Conservation (phyloP, 202 grass and related monocot species). For the Cymbopogon flexuosus region DNA sequence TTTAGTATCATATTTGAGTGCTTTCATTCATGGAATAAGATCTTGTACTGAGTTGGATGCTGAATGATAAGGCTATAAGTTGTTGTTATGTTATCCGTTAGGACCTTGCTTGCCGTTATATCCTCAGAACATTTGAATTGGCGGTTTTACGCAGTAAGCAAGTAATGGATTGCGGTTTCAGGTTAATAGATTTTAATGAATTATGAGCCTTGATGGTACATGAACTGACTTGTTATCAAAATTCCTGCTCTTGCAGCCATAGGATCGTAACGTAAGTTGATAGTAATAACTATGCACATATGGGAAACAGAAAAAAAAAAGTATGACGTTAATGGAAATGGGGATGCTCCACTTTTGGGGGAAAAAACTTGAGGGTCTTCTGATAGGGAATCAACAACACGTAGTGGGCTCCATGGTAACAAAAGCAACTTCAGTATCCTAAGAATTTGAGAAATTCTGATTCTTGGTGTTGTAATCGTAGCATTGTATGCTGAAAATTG, state of each 20-base stretch:
- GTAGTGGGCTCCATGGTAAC: not conserved
- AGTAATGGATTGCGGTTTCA: not conserved
- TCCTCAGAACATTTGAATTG: not conserved
- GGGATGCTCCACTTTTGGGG: not conserved
- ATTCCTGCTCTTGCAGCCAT: not conserved
- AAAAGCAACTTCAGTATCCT: not conserved
- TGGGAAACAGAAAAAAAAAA: not conserved
- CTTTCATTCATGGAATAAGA: not conserved
- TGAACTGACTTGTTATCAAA: not conserved
- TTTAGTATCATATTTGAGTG: not conserved
- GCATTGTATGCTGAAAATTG: not conserved
- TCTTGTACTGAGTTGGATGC: not conserved
- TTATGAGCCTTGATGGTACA: not conserved
- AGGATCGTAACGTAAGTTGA: not conserved
- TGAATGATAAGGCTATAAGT: not conserved
- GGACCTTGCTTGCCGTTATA: not conserved
- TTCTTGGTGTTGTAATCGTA: not conserved
- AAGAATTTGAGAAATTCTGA: not conserved
- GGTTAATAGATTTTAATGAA: not conserved
- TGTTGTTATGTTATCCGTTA: not conserved
- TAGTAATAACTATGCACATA: not conserved
- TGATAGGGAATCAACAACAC: not conserved
- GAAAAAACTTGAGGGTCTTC: not conserved
- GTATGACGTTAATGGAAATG: not conserved
- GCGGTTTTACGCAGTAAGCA: not conserved